These are phyloP conservation scores for Oryza nivara DNA, from an alignment of 176 grass and related monocot species.

Conservation along the genomic window DNA sequence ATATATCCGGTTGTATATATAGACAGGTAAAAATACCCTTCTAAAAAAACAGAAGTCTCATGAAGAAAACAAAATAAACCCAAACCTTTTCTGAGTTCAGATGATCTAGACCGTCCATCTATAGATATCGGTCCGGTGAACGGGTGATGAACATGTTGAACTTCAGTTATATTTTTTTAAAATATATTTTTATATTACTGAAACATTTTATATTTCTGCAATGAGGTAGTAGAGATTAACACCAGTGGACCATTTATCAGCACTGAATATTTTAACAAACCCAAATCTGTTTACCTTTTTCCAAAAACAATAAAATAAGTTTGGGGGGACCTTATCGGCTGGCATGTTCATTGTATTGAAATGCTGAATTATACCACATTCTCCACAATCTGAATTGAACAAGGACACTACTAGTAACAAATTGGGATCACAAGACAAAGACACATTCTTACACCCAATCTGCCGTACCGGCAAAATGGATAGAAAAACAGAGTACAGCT, in stretches of 20 bases:
- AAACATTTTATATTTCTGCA: background rate
- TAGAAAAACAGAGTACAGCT: constrained; percentile 51
- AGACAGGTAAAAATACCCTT: no score
- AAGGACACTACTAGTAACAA: background rate
- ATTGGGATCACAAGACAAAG: background rate
- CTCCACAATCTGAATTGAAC: constrained; percentile 8
- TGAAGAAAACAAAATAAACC: no score
- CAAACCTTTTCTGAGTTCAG: no score
- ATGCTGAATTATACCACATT: background rate
- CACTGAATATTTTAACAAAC: background rate
- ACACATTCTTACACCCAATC: constrained; percentile 4
- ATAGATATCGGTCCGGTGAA: no score
- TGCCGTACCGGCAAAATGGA: constrained; percentile 28
- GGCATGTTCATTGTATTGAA: background rate
- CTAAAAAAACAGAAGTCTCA: no score
- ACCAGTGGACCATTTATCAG: background rate
- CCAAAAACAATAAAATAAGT: background rate
- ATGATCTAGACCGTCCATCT: no score
- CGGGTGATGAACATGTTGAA: background rate
- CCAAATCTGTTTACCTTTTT: background rate
- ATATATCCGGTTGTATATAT: no score
- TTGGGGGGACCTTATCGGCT: background rate
- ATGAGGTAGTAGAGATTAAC: background rate
- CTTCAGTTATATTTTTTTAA: background rate
- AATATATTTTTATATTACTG: no score